Conservation (phyloP, 306 rosid species). For the Ceratonia siliqua region DNA sequence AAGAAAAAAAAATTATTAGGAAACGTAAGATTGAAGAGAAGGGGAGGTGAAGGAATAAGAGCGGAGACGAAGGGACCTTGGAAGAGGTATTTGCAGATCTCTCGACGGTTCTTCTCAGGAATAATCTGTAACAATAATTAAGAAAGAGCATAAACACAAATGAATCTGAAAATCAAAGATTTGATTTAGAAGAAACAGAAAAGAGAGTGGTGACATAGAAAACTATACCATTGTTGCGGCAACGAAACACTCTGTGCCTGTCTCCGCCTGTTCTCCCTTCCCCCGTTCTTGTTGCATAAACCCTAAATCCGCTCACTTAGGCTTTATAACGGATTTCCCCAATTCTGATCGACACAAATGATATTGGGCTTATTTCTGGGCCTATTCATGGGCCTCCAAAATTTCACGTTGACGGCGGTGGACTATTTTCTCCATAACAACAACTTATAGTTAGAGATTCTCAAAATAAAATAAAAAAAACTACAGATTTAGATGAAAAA, state of each 20-base stretch:
- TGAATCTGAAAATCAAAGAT: not conserved
- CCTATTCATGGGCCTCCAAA: no score
- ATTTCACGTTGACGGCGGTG: no score
- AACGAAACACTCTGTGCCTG: no score
- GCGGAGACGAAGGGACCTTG: conserved; percentile 39
- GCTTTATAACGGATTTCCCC: no score
- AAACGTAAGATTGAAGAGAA: not conserved
- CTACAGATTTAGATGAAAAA: no score
- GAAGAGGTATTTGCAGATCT: conserved; percentile 74
- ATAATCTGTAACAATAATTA: conserved; percentile 48
- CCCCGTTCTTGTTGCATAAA: not conserved
- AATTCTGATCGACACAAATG: no score
- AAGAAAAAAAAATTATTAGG: not conserved
- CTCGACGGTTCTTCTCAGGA: conserved; percentile 67
- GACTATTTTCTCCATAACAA: no score
- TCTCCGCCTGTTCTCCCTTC: no score
- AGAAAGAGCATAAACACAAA: not conserved
- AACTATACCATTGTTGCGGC: not conserved
- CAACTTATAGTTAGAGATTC: no score
- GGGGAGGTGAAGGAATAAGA: not conserved
- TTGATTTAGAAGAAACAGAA: no score
- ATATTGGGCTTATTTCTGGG: no score
- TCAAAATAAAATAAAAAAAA: no score
- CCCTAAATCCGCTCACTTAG: not conserved
- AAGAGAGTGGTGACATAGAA: not conserved